phyloP scores from a whole-genome alignment of 495 filamentous ascomycete species.

The Tetracladium setigerum region DNA sequence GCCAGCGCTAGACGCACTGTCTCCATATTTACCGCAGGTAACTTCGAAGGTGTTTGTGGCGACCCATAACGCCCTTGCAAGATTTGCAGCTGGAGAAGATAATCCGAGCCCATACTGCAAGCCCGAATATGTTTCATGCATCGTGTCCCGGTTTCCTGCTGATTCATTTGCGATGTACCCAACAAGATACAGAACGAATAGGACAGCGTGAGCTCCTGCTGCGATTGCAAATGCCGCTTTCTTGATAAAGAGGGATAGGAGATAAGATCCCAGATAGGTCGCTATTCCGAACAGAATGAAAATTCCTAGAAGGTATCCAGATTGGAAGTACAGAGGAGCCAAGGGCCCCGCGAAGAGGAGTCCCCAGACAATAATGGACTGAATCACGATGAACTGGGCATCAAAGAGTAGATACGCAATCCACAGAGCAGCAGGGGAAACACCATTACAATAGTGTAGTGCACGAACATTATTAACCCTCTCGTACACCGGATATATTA shows the following conservation, averaged over 20 bases:
- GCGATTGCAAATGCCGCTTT: constrained; percentile 20
- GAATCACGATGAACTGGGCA: constrained; percentile 15
- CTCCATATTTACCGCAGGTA: constrained; percentile 13
- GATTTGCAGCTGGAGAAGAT: constrained; percentile 15
- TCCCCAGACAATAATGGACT: constrained; percentile 17
- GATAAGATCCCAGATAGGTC: constrained; percentile 15
- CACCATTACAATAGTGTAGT: constrained; percentile 19
- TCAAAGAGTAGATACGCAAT: constrained; percentile 18
- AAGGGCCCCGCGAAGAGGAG: not conserved
- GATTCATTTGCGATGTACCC: constrained; percentile 13
- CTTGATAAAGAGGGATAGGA: constrained; percentile 14
- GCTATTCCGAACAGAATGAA: constrained; percentile 21
- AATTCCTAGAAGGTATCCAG: constrained; percentile 8
- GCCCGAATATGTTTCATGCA: constrained; percentile 4
- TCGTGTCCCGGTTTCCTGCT: not conserved
- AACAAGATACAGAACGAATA: constrained; percentile 15
- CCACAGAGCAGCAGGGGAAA: constrained; percentile 17
- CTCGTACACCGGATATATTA: constrained; percentile 16
- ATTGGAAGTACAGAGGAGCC: constrained; percentile 10
- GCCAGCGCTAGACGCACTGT: constrained; percentile 9
- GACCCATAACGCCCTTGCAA: constrained; percentile 10
- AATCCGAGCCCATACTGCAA: constrained; percentile 9
- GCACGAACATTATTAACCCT: constrained; percentile 15
- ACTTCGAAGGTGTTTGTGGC: constrained; percentile 5
- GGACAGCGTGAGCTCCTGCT: constrained; percentile 14